A percentile compares a stretch with the other conserved stretches of the same genome.
phyloP scores from a whole-genome alignment of 2,329 filamentous ascomycete genomes.

The Plectosphaerella cucumerina region DNA sequence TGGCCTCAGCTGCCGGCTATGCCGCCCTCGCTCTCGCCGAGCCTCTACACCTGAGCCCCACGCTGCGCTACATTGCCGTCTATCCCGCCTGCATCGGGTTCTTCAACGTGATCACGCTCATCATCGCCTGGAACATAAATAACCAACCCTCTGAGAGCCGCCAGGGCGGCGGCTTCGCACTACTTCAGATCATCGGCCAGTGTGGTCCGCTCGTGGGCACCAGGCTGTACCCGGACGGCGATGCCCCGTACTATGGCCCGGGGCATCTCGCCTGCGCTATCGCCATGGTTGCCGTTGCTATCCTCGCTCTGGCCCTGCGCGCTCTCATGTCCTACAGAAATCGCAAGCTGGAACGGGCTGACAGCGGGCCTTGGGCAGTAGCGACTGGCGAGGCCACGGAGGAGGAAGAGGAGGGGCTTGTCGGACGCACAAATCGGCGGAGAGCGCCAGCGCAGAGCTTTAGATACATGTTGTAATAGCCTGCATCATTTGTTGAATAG shows the following conservation, averaged over 20 bases:
- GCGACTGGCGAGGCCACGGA: not conserved
- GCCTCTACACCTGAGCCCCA: conserved; percentile 35
- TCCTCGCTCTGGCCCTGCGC: conserved; percentile 50
- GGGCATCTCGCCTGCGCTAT: conserved; percentile 61
- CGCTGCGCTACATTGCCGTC: conserved; percentile 65
- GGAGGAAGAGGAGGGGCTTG: conserved; percentile 30
- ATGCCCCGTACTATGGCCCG: conserved; percentile 56
- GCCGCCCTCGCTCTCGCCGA: conserved; percentile 56
- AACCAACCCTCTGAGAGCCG: conserved; percentile 69
- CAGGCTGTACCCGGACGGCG: conserved; percentile 56
- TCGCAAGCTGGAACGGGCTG: conserved; percentile 31
- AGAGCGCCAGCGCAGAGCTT: conserved; percentile 24
- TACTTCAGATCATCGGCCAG: conserved; percentile 79
- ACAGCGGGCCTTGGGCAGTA: conserved; percentile 11
- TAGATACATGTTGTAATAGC: conserved; percentile 40
- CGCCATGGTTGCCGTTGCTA: conserved; percentile 59
- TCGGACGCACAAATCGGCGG: conserved; percentile 23
- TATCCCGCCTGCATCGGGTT: conserved; percentile 79
- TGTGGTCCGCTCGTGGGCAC: conserved; percentile 70
- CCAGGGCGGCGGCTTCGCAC: conserved; percentile 71
- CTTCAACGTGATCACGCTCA: conserved; percentile 77
- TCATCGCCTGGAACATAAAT: conserved; percentile 86
- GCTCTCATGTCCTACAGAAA: conserved; percentile 51
- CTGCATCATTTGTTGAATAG: no score
- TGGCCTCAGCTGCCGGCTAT: conserved; percentile 60